Percentiles rank a stretch among this genome's conserved stretches.
Evolutionary conservation across 345 rosid species (phyloP).

Genomic region (Camelina sativa): DNA sequence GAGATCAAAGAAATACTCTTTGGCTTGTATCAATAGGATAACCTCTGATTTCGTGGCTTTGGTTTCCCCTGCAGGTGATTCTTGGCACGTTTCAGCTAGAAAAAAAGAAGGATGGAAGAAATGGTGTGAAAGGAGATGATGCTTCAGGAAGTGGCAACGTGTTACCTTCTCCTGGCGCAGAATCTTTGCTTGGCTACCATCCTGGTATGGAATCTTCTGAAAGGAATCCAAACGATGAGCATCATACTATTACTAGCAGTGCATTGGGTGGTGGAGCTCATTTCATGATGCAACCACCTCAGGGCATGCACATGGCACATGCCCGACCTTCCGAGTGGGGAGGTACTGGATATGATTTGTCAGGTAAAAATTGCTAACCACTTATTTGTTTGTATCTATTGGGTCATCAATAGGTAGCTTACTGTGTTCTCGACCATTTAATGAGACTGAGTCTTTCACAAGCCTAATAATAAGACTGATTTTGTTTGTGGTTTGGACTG

Average conservation of each 20-base stretch:
- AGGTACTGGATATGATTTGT: conserved; percentile 51
- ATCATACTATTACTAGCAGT: conserved; percentile 42
- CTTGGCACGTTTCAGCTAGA: conserved; percentile 69
- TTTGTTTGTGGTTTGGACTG: conserved; percentile 12
- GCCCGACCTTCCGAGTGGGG: conserved; percentile 61
- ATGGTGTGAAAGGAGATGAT: conserved; percentile 55
- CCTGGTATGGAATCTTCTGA: conserved; percentile 55
- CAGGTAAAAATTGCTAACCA: conserved; percentile 48
- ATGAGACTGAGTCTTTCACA: not conserved
- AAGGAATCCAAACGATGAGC: conserved; percentile 60
- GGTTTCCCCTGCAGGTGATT: conserved; percentile 55
- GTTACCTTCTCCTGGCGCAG: conserved; percentile 59
- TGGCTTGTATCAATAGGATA: not conserved
- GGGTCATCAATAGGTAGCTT: not conserved
- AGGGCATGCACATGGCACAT: conserved; percentile 55
- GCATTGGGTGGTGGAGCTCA: conserved; percentile 51
- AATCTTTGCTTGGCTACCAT: conserved; percentile 52
- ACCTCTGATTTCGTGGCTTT: not conserved
- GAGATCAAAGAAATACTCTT: no score
- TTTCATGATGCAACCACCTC: conserved; percentile 58
- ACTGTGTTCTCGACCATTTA: not conserved
- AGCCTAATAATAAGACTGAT: conserved; percentile 2
- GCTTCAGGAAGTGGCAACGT: conserved; percentile 56
- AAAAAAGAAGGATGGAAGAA: conserved; percentile 52
- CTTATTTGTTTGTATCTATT: conserved; percentile 10